A percentile compares a stretch with the other conserved stretches of the same genome.
Evolutionary conservation across 1,284 basidiomycete genomes (phyloP).

Genomic region (Trichosporon sp.): DNA sequence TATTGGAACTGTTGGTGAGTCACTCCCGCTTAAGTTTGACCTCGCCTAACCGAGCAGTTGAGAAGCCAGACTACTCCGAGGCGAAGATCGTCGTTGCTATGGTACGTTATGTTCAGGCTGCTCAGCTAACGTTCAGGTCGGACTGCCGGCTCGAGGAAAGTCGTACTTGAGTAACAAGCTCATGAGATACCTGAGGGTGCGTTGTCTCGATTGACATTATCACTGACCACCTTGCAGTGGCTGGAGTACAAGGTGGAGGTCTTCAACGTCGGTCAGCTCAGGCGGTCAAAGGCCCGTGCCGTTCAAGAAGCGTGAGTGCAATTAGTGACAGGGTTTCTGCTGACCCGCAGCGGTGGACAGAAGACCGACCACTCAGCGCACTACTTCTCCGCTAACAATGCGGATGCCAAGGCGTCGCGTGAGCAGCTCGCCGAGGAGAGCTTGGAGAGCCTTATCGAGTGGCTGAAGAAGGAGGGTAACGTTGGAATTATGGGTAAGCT

Average conservation of each 20-base stretch:
- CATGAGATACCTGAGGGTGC: slow-evolving; percentile 74
- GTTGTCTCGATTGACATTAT: slow-evolving; percentile 29
- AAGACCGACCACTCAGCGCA: slow-evolving; percentile 84
- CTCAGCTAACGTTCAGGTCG: slow-evolving; percentile 61
- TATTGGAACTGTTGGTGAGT: slow-evolving; percentile 55
- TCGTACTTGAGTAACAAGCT: slow-evolving; percentile 83
- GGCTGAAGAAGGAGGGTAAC: slow-evolving; percentile 95
- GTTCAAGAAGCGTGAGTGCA: slow-evolving; percentile 1
- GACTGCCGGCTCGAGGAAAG: slow-evolving; percentile 78
- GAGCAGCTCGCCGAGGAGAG: slow-evolving; percentile 89
- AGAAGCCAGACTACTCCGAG: slow-evolving; percentile 96
- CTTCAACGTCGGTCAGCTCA: slow-evolving; percentile 96
- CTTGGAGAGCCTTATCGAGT: slow-evolving; percentile 89
- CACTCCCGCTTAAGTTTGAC: neutral
- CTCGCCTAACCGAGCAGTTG: slow-evolving; percentile 61
- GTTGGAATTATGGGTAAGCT: slow-evolving; percentile 91
- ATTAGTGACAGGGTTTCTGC: slow-evolving; percentile 60
- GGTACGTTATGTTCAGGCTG: slow-evolving; percentile 61
- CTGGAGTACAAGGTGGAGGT: slow-evolving; percentile 98
- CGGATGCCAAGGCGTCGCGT: slow-evolving; percentile 72
- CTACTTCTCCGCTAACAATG: slow-evolving; percentile 89
- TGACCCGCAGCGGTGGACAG: slow-evolving; percentile 61
- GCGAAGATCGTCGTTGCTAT: slow-evolving; percentile 98
- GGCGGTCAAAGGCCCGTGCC: slow-evolving; percentile 75
- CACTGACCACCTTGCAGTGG: slow-evolving; percentile 66